Conservation (phyloP, 192 early-diverging fungal genomes). For the Gigaspora rosea region DNA sequence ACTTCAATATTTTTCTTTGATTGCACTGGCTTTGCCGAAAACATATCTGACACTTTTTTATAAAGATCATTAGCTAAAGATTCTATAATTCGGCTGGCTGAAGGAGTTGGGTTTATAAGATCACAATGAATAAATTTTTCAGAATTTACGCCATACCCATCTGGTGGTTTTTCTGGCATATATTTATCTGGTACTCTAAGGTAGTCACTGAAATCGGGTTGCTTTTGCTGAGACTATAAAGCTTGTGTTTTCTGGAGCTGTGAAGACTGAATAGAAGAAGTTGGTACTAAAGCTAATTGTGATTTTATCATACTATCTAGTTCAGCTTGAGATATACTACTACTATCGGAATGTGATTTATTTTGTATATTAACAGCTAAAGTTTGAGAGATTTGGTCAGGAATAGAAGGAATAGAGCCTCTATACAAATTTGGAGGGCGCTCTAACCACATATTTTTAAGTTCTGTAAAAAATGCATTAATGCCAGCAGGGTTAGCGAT, state of each 20-base stretch:
- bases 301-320: slow-evolving; percentile 5
- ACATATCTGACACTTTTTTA: neutral
- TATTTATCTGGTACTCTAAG: slow-evolving; percentile 10
- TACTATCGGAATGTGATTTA: neutral
- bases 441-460: too few species aligned
- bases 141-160: neutral
- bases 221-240: neutral
- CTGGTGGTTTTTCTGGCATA: slow-evolving; percentile 13
- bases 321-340: neutral
- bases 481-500: too few species aligned
- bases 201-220: neutral
- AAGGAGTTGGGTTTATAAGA: slow-evolving; percentile 9
- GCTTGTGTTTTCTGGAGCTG: slow-evolving; percentile 3
- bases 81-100: neutral
- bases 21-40: neutral
- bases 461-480: too few species aligned
- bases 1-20: slow-evolving; percentile 9
- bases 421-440: too few species aligned
- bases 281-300: neutral
- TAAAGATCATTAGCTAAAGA: neutral
- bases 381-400: too few species aligned
- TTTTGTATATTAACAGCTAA: too few species aligned
- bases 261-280: neutral
- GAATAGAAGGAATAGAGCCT: too few species aligned
- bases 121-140: neutral